Evolutionary conservation across 2,329 filamentous ascomycete species (phyloP), one percentile per base, ranked within the genome.

Genomic region (Pestalotiopsis sp.): DNA sequence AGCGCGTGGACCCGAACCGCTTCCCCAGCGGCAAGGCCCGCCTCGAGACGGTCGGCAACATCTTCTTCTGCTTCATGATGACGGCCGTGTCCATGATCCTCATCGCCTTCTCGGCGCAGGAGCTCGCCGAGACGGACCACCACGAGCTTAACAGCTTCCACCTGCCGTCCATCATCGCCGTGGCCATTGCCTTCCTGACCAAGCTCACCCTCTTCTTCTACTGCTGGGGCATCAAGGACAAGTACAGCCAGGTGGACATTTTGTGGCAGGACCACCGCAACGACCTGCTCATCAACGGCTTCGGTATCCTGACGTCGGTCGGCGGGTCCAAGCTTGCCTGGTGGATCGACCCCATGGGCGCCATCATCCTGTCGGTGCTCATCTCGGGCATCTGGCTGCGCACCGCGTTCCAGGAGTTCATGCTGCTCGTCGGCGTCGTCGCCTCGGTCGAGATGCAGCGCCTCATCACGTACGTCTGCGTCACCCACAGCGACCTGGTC

Each of bases 251-350:
- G 80, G 90, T 98, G 72, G 89, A 92, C 68, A 98, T 98, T 78
- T 84, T 98, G 14, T 98, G 94, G 95, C 93, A 97, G 80, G 95
- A 98, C 77, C 96, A 99, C 83, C 91, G 96, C 70, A 99, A 99
- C 78, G 96, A 99, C 78, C 85, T 99, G n/a, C 86, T 97, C 75
- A 94, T 99, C 86, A 99, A 98, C 79, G 94, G 94, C 67, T 94
- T 97, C 74, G 94, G 92, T 88, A 90, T 98, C 72, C 81, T 98
- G 67, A 98, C 95, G 1, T 95, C 93, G 2, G 91, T 98, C n/a
- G 93, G 94, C 67, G 96, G 96, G 41, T 90, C 91, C 72, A 97
- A 97, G 84, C 85, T 98, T 25, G 84, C 85, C 69, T 98, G 95
- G 95, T 98, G 94, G 93, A 90, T 99, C 72, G 96, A 99, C 81